Evolutionary conservation across 2,329 filamentous ascomycete species (phyloP).

Genomic region (Tolypocladium inflatum): DNA sequence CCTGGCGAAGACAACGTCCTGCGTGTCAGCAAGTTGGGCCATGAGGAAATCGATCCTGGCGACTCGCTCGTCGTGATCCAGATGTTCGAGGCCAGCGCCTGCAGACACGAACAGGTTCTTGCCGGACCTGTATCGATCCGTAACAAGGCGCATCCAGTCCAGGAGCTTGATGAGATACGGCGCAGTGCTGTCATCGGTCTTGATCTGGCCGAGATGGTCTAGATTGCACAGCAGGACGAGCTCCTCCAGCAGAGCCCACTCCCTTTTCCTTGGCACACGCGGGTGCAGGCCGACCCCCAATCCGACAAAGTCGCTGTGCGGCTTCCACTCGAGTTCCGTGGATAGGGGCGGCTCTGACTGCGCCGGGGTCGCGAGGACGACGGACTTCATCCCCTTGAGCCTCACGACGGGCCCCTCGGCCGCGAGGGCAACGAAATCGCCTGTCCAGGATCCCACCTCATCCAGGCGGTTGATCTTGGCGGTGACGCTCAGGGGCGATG

Average conservation of each 20-base stretch:
- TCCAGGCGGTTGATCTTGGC: background rate
- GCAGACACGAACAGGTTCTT: background rate
- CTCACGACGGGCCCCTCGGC: no score
- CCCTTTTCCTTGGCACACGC: background rate
- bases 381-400: slow-evolving; percentile 2
- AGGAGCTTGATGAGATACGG: slow-evolving; percentile 8
- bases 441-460: background rate
- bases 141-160: slow-evolving; percentile 1
- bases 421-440: background rate
- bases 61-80: no score
- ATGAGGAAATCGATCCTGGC: no score
- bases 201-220: slow-evolving; percentile 1
- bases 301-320: slow-evolving; percentile 19
- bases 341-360: slow-evolving; percentile 12
- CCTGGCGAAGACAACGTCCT: no score
- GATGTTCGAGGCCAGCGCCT: no score
- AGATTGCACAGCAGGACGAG: slow-evolving; percentile 12
- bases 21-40: no score
- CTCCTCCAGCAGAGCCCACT: slow-evolving; percentile 15
- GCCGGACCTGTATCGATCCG: background rate
- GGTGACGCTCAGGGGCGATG: background rate
- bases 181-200: background rate
- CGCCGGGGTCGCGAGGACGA: slow-evolving; percentile 3
- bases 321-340: slow-evolving; percentile 18
- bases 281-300: slow-evolving; percentile 12